phyloP scores from a whole-genome alignment of 768 basidiomycete species.

The Panaeolus papilionaceus region DNA sequence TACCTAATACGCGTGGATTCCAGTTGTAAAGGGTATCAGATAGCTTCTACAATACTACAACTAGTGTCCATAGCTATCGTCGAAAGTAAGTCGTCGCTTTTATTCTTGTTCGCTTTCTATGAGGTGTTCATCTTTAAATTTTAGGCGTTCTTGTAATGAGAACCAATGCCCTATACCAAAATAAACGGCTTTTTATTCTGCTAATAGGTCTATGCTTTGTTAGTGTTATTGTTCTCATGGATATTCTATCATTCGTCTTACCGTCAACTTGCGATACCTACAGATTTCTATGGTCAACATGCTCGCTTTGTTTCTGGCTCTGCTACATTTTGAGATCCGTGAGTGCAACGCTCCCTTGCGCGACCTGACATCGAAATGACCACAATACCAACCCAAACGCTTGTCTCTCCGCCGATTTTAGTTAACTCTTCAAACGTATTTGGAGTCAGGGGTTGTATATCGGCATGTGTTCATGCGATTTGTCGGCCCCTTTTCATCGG shows the following conservation, averaged over 20 bases:
- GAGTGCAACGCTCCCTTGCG: not conserved
- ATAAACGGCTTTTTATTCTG: constrained; percentile 14
- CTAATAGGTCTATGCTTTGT: constrained; percentile 16
- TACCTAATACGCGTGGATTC: not conserved
- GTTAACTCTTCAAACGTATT: not conserved
- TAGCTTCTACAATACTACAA: constrained; percentile 16
- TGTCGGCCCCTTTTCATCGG: constrained; percentile 22
- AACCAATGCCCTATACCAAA: constrained; percentile 25
- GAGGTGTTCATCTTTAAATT: not conserved
- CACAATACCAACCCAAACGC: too few species aligned
- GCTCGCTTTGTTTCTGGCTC: constrained; percentile 21
- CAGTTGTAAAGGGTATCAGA: constrained; percentile 22
- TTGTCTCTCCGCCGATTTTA: not conserved
- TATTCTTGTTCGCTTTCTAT: not conserved
- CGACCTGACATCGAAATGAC: not conserved
- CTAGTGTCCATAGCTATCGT: constrained; percentile 19
- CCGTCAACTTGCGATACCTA: not conserved
- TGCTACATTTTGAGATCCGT: constrained; percentile 22
- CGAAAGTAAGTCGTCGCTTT: constrained; percentile 14
- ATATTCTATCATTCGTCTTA: not conserved
- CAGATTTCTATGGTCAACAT: constrained; percentile 23
- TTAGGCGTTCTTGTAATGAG: constrained; percentile 22
- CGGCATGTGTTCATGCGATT: constrained; percentile 17
- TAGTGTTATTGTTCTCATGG: not conserved
- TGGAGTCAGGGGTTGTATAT: constrained; percentile 22